Evolutionary conservation across 768 basidiomycete genomes (phyloP).

Genomic region (Kwoniella sp.): DNA sequence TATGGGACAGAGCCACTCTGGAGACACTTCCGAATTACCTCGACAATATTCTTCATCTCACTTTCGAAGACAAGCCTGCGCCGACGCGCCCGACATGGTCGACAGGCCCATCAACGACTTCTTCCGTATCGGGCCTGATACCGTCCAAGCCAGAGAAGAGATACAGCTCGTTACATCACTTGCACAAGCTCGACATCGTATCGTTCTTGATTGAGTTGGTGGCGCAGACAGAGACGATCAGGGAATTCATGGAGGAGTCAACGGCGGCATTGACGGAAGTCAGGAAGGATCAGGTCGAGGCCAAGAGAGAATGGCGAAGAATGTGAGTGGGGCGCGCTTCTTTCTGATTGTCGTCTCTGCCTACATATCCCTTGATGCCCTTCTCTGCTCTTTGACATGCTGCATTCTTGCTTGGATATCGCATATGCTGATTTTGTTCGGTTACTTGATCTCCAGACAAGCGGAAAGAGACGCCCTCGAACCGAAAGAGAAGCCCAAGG

Average conservation of each 20-base stretch:
- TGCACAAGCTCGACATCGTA: conserved; percentile 81
- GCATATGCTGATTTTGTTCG: not conserved
- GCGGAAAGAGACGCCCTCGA: conserved; percentile 54
- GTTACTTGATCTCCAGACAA: conserved; percentile 28
- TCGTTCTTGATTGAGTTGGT: conserved; percentile 87
- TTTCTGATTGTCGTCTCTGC: no score
- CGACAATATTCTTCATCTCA: conserved; percentile 46
- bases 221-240: conserved; percentile 84
- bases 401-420: no score
- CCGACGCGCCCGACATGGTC: conserved; percentile 54
- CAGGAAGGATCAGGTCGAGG: conserved; percentile 92
- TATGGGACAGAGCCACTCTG: conserved; percentile 60
- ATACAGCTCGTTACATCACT: conserved; percentile 71
- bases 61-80: conserved; percentile 52
- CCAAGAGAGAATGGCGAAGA: conserved; percentile 85
- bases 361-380: no score
- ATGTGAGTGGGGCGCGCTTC: conserved; percentile 64
- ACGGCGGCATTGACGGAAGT: conserved; percentile 87
- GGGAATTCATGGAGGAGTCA: conserved; percentile 84
- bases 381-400: not conserved
- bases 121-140: conserved; percentile 33
- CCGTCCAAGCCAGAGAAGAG: conserved; percentile 63
- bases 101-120: conserved; percentile 39
- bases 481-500: conserved; percentile 38
- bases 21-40: conserved; percentile 63